Conservation (phyloP, 2,329 filamentous ascomycete species). For the Calonectria hongkongensis region DNA sequence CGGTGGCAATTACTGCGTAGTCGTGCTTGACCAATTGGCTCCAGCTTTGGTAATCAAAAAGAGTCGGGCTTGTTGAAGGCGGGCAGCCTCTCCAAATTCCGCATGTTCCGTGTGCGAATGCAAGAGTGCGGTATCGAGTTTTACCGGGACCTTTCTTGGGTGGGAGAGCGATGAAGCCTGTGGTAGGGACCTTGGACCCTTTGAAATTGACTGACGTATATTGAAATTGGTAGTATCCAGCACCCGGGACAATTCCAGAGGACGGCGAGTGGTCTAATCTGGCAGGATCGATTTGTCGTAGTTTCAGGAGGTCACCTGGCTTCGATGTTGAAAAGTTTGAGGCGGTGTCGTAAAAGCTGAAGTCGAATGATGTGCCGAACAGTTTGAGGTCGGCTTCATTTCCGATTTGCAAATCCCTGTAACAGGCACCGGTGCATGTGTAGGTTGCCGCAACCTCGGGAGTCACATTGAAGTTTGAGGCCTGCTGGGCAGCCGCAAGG, state of each 20-base stretch:
- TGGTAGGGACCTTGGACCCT: background rate
- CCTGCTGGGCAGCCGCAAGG: background rate
- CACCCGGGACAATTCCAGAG: background rate
- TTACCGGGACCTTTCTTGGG: background rate
- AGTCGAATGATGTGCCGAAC: background rate
- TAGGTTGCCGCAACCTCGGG: background rate
- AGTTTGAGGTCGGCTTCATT: background rate
- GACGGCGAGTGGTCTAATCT: background rate
- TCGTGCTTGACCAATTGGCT: background rate
- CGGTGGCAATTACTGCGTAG: background rate
- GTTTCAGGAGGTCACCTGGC: background rate
- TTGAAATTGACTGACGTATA: background rate
- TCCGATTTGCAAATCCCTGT: background rate
- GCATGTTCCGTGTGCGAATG: background rate
- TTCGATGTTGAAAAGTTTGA: background rate
- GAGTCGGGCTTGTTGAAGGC: background rate
- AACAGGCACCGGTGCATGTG: background rate
- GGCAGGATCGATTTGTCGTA: background rate
- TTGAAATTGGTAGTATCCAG: background rate
- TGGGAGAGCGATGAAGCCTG: conserved; percentile 7
- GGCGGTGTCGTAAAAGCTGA: background rate
- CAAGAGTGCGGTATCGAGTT: background rate
- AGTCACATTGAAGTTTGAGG: background rate
- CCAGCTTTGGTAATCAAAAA: conserved; percentile 7
- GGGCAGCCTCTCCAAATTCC: background rate